Base-by-base conservation (phyloP, 2,329 filamentous ascomycete genomes). In the Fusarium poae region DNA sequence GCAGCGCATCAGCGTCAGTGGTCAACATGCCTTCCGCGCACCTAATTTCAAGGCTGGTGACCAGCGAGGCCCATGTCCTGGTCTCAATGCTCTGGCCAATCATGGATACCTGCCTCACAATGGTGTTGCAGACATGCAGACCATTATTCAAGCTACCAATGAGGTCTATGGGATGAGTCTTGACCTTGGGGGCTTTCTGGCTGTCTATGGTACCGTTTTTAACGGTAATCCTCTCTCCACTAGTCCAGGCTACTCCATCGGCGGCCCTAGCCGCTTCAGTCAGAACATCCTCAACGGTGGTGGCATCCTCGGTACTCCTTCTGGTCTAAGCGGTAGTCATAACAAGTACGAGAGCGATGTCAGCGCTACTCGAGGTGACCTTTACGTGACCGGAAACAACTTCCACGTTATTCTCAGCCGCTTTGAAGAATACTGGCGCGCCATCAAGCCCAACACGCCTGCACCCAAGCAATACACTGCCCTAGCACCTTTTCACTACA, bases 341-440 rank as follows among this genome's bases (percentile, higher is more conserved):
- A 87, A 87, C 71, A 83, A 83, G 60, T 83, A 86, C 67, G 85
- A 88, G 75, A 77, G 81, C 2, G 85, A 88, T 74, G 82, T 78
- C 0, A 86, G 84, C 42, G 78, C 81, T 40, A 86, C 84, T 0
- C 80, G 70, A 12, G 80, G 80, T 18, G 85, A 88, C 62, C 75
- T 88, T 0, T 87, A 87, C 67, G 67, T 79, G 20, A 83, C 81
- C 1, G 82, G 83, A 4, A 82, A 88, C 65, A 80, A 80, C 53
- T 82, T 80, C 51, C 81, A 80, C 8, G 77, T 88, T 71, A 81
- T 86, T 65, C 78, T 86, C 69, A 78, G 79, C 18, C 81, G 83
- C 40, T 88, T 86, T 68, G 53, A 58, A 9, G 34, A 50, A 44
- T 44, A 58, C 40, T 60, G 56, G 69, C n/a, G 40, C 48, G 72